Base-by-base conservation (phyloP, 2,329 filamentous ascomycete genomes). In the Pseudogymnoascus sp. region DNA sequence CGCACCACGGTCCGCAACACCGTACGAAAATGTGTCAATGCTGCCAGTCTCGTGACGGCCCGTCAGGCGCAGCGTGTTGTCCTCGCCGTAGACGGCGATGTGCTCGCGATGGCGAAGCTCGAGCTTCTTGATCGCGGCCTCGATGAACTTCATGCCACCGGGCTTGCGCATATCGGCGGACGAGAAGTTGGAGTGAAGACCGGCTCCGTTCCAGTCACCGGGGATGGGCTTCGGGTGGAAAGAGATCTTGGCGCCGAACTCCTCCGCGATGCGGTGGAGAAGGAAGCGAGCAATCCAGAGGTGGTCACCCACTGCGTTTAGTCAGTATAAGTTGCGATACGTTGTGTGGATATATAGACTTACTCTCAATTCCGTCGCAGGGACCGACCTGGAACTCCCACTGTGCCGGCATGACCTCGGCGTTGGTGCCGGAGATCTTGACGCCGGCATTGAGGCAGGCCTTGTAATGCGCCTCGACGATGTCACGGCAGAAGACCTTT, bases 331-430 rank as follows among this genome's bases (percentile, higher is more conserved):
- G n/a, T 59, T 56, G 31, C 8, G 28, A 24, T 28, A 19, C 12
- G 10, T 62, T 37, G 26, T 50, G 65, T 60, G 38, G 46, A 59
- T 41, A 66, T 61, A 3, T 28, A 22, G 7, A 82, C 86, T 79
- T 78, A 90, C 88, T 89, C 76, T 88, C 82, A 72, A 97, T 97
- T 68, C 92, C 93, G 62, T 81, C 78, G 79, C 91, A 96, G 68
- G 93, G 93, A 64, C 93, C 93, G 72, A 97, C 90, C 77, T 97
- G 93, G 87, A 91, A 97, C 78, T 98, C 93, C 93, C 93, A 98
- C 79, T 97, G 93, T 65, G 90, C 92, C 68, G 92, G 90, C 90
- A 97, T 96, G 74, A 99, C 95, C 84, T 99, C 95, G 69, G 95
- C 95, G 79, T 99, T 99, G 81, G 95, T 98, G 74, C 95, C 95